Evolutionary conservation across 345 rosid genomes (phyloP), one percentile per base, ranked within the genome.

Genomic region (Linum trigynum): DNA sequence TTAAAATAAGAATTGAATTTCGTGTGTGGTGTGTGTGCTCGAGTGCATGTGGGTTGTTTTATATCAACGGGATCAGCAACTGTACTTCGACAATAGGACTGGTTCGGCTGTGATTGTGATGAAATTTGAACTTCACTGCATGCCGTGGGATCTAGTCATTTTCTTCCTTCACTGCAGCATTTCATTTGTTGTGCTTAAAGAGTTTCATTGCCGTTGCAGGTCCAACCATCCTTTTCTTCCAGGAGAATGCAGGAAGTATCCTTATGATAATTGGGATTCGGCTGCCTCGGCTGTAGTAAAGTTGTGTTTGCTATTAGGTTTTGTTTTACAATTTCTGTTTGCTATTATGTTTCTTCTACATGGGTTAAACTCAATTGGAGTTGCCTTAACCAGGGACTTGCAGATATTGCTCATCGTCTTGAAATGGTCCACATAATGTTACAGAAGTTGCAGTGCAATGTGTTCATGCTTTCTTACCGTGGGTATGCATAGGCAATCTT

Each of bases 231-330:
- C 72, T 94, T 69, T 94, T 90, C 80, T 94, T 92, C 79, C 98
- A 94, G 79, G 99, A 94, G 79, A 94, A 94, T 81, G 99, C 99
- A 3, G 99, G 99, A 78, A 94, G 99, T 91, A 94, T 94, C 97
- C 91, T 94, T 75, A 8, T 40, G 11, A n/a, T 42, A 17, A 8
- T 39, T 66, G 5, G 16, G 10, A 11, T 50, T n/a, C 55, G 38
- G 14, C 2, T 57, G 5, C 39, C 41, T 39, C 7, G 14, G 53
- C 8, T 65, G 7, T 35, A 15, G 15, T 55, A 70, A 63, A 11
- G 39, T 40, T 37, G 32, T 35, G 40, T 11, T 23, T 23, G 32
- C 32, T 23, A 23, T 23, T 23, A 23, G 32, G 32, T 23, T 23
- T 23, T 23, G 32, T 23, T 23, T 23, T 23, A 23, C 32, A 23